phyloP scores from a whole-genome alignment of 352 stramenopile species.

The Phytophthora cactorum region DNA sequence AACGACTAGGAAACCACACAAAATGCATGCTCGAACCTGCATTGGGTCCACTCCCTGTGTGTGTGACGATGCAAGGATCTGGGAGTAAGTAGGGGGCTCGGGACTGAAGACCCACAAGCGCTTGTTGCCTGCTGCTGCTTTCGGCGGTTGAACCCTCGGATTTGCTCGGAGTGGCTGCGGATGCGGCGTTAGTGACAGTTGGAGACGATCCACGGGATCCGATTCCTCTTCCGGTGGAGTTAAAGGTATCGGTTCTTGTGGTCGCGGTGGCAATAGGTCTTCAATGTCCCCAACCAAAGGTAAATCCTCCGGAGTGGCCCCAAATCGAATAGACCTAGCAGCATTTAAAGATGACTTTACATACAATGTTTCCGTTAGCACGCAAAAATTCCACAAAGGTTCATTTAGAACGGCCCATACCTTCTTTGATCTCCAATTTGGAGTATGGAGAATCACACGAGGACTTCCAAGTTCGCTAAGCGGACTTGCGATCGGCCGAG shows the following conservation, averaged over 20 bases:
- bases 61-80: conserved; percentile 57
- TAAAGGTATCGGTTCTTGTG: conserved; percentile 28
- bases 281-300: conserved; percentile 62
- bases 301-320: conserved; percentile 40
- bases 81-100: conserved; percentile 45
- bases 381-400: neutral
- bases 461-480: conserved; percentile 62
- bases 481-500: conserved; percentile 36
- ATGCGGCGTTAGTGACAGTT: conserved; percentile 59
- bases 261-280: conserved; percentile 62
- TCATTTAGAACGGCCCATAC: conserved; percentile 20
- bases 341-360: conserved; percentile 25
- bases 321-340: conserved; percentile 24
- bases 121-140: conserved; percentile 17
- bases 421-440: conserved; percentile 28
- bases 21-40: conserved; percentile 37
- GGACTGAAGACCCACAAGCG: conserved; percentile 58
- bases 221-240: conserved; percentile 56
- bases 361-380: conserved; percentile 18
- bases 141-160: conserved; percentile 13
- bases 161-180: conserved; percentile 29
- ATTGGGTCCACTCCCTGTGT: conserved; percentile 42
- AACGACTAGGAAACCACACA: neutral
- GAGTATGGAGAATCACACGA: conserved; percentile 35
- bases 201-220: conserved; percentile 40